Base-by-base conservation (phyloP, 352 stramenopile genomes). In the Phytophthora ohioensis region DNA sequence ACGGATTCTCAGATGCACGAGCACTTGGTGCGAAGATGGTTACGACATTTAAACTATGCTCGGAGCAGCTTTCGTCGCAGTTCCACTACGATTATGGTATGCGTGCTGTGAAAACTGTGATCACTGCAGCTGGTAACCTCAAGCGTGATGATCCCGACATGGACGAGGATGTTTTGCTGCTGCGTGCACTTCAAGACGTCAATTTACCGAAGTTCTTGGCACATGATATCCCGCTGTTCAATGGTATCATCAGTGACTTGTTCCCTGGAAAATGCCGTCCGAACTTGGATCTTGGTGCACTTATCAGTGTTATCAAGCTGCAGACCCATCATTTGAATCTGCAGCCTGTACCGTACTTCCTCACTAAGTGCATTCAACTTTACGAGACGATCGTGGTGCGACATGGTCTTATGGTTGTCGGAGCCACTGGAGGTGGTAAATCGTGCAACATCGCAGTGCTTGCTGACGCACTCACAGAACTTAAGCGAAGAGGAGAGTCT, bases 381-480 rank as follows among this genome's bases (percentile, higher is more conserved):
- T 98, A 98, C 68, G 95, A 99, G 71, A 98, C 93, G 4, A 96
- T 98, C 34, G 82, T 96, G 11, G 97, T 98, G 13, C 88, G 96
- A 13, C 96, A 99, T 71, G 97, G 96, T 31, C 93, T 99, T 53
- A 99, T 99, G 96, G 87, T 99, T 2, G 96, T 99, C 3, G 95
- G 96, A 3, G 82, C 93, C 9, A 97, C 95, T 5, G 88, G 92
- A 17, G 91, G 88, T 11, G 94, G 95, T 8, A 98, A 98, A 65
- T 97, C 87, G 0, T 88, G 75, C 57, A 97, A 96, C 55, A 91
- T 98, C n/a, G 78, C 94, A 12, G 90, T 97, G 4, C 82, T 99
- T 1, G 95, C 92, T 13, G 90, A 97, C 21, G 95, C 92, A 2
- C 74, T 99, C 7, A 92, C 91, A 3, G 88, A 97, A 58, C 85